phyloP scores from a whole-genome alignment of 1,139 yeast genomes.

The Suhomyces yuchorum region DNA sequence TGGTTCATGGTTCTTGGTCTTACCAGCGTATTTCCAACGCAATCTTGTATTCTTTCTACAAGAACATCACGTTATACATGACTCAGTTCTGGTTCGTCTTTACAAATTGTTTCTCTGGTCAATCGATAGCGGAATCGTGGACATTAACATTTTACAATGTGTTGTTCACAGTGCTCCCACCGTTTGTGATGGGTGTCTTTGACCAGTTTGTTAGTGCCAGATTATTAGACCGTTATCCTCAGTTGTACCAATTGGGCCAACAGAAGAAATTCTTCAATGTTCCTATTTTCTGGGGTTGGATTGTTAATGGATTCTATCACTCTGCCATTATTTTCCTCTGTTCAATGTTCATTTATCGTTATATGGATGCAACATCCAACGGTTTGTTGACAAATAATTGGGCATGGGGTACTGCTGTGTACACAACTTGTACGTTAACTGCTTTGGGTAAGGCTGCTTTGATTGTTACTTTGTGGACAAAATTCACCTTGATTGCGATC shows the following conservation, averaged over 20 bases:
- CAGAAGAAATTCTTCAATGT: conserved; percentile 86
- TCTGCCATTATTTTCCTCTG: conserved; percentile 83
- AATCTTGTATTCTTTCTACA: conserved; percentile 90
- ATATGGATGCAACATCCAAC: conserved; percentile 63
- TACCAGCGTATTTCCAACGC: conserved; percentile 93
- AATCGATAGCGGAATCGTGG: conserved; percentile 97
- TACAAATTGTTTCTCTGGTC: conserved; percentile 90
- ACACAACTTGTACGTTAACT: conserved; percentile 84
- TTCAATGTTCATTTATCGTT: conserved; percentile 64
- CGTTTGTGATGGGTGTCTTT: conserved; percentile 93
- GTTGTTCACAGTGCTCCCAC: conserved; percentile 93
- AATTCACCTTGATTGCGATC: conserved; percentile 85
- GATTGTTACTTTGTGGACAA: conserved; percentile 92
- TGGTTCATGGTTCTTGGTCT: conserved; percentile 98
- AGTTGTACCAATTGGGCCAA: conserved; percentile 88
- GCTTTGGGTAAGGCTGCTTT: conserved; percentile 95
- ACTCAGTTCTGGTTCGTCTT: conserved; percentile 98
- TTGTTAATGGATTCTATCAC: conserved; percentile 91
- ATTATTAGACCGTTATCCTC: conserved; percentile 88
- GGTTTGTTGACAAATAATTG: conserved; percentile 88
- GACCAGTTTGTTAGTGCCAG: conserved; percentile 96
- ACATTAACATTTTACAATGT: conserved; percentile 94
- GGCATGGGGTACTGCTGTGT: conserved; percentile 93
- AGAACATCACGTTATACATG: conserved; percentile 93
- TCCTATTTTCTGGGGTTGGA: conserved; percentile 96